Conservation (phyloP, 2,329 filamentous ascomycete genomes). For the Chaetomium sp. region DNA sequence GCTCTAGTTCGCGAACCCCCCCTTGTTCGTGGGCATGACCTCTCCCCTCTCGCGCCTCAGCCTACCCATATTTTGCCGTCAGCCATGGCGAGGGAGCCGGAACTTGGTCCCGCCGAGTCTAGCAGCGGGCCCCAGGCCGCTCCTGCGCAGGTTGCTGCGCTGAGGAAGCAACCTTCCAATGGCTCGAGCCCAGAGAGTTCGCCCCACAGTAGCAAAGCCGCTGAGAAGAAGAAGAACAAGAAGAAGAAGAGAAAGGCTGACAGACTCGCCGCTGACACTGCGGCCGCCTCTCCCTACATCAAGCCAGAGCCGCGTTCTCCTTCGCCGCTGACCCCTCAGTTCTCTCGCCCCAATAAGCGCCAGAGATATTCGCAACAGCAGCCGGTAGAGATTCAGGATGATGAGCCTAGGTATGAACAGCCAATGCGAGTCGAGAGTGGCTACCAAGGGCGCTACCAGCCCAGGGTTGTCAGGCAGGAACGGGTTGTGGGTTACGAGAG, state of each 20-base stretch:
- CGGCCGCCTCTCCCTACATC: constrained; percentile 56
- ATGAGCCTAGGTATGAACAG: constrained; percentile 50
- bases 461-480: constrained; percentile 40
- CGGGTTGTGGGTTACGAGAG: constrained; percentile 44
- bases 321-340: constrained; percentile 58
- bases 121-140: constrained; percentile 44
- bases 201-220: constrained; percentile 52
- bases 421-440: constrained; percentile 42
- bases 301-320: constrained; percentile 67
- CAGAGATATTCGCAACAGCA: constrained; percentile 52
- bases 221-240: constrained; percentile 54
- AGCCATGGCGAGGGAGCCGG: constrained; percentile 48
- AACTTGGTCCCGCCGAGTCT: constrained; percentile 39
- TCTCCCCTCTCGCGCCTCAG: constrained; percentile 72
- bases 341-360: constrained; percentile 59
- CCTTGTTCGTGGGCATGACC: constrained; percentile 72
- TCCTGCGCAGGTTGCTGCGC: constrained; percentile 58
- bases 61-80: constrained; percentile 69
- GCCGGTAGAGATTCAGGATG: constrained; percentile 42
- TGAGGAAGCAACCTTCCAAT: constrained; percentile 53
- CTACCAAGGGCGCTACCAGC: constrained; percentile 42
- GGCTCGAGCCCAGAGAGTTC: constrained; percentile 64
- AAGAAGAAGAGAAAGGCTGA: constrained; percentile 58
- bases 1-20: constrained; percentile 52
- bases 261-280: constrained; percentile 48